Evolutionary conservation across 352 stramenopile species (phyloP), one percentile per base, ranked within the genome.

Genomic region (Aphanomyces invadans): DNA sequence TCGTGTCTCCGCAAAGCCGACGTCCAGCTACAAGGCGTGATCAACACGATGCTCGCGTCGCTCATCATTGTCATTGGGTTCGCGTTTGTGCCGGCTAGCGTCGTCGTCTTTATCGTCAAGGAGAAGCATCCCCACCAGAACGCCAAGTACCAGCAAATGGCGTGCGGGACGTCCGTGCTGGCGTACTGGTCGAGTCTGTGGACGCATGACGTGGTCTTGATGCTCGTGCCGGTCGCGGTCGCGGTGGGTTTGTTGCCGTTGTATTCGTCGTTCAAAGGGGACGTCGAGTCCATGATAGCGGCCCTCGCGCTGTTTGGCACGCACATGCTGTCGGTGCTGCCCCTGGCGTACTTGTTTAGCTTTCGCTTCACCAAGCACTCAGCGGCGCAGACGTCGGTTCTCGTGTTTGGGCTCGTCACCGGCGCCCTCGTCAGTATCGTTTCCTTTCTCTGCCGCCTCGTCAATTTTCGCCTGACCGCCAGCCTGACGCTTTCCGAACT

Each of bases 381-480:
- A 0, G 73, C 70, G 5, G 82, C 80, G 0, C 82, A 91, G 59
- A 88, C 77, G n/a, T 81, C 76, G 4, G 68, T 88, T 49, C 70
- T 91, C 26, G 77, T 88, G 4, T 83, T 91, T 46, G 71, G 72
- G 0, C 71, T 91, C 0, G 75, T 78, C 21, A 80, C 78, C 0
- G 82, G 79, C 21, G 79, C 77, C 4, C 65, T 90, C 51, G 66
- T 90, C 25, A 88, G 79, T 46, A 88, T 90, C 48, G 85, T 90
- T 57, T 90, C 81, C 38, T 88, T 90, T 54, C 46, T 90, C 48
- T 90, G 81, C 55, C 79, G 81, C 23, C 65, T 90, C 26, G 78
- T 90, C 5, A 75, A 87, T 59, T 88, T 84, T 33, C 23, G 63
- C 9, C 9, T 65, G 5, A 49, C 62, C 28, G 17, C 19, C 7